A percentile compares a stretch with the other conserved stretches of the same genome.
phyloP scores from a whole-genome alignment of 2,329 filamentous ascomycete species.

The Calycina herbarum region DNA sequence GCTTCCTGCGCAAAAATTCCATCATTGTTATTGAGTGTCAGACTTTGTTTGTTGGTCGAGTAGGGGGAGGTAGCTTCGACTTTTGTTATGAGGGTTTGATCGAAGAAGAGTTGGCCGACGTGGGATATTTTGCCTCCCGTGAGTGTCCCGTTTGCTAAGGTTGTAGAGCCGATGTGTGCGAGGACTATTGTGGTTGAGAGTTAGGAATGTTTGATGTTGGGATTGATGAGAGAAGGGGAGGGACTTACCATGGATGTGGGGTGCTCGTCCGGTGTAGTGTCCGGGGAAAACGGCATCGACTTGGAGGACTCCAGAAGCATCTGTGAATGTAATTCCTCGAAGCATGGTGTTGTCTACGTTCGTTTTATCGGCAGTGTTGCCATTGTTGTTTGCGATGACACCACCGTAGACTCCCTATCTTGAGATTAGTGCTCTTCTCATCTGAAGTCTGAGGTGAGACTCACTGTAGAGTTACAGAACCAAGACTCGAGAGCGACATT shows the following conservation, averaged over 20 bases:
- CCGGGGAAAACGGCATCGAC: slow-evolving; percentile 46
- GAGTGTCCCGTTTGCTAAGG: slow-evolving; percentile 26
- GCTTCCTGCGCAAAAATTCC: slow-evolving; percentile 47
- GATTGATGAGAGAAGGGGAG: background rate
- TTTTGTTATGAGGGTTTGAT: slow-evolving; percentile 54
- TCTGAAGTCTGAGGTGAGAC: background rate
- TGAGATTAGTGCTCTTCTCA: background rate
- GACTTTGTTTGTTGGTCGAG: slow-evolving; percentile 44
- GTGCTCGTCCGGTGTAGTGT: slow-evolving; percentile 45
- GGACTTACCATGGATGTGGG: slow-evolving; percentile 44
- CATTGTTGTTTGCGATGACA: background rate
- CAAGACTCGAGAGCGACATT: slow-evolving; percentile 41
- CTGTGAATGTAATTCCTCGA: slow-evolving; percentile 43
- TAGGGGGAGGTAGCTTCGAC: slow-evolving; percentile 52
- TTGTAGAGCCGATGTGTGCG: slow-evolving; percentile 41
- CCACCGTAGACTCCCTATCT: background rate
- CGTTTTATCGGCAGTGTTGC: background rate
- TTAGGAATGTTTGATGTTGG: background rate
- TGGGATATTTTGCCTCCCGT: slow-evolving; percentile 5
- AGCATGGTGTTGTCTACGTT: slow-evolving; percentile 36
- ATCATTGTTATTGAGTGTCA: slow-evolving; percentile 52
- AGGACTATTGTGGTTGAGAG: slow-evolving; percentile 36
- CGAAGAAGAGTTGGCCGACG: slow-evolving; percentile 61
- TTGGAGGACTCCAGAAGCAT: slow-evolving; percentile 43
- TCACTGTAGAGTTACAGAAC: slow-evolving; percentile 43